Percentiles rank a stretch among this genome's conserved stretches.
These are phyloP conservation scores for Tolypocladium endophyticum DNA, from an alignment of 2,329 filamentous ascomycete species.

Conservation along the genomic window DNA sequence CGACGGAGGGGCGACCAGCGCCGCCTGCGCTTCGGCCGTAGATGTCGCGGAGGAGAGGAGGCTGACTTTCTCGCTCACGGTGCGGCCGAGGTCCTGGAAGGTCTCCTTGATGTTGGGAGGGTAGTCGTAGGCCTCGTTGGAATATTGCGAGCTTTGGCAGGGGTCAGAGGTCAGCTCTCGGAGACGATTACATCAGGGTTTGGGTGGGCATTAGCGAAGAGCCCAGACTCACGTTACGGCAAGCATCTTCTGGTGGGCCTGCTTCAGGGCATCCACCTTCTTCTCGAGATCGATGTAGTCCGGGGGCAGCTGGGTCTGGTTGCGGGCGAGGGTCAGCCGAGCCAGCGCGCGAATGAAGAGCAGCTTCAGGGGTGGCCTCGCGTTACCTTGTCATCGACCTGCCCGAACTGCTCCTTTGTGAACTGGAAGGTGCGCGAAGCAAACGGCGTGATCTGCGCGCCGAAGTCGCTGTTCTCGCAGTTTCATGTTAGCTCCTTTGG, in stretches of 20 bases:
- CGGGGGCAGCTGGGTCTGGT: constrained; percentile 83
- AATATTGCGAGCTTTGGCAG: constrained; percentile 71
- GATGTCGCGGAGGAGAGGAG: constrained; percentile 80
- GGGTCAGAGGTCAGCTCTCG: background rate
- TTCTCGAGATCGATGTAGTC: constrained; percentile 99
- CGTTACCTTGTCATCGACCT: constrained; percentile 80
- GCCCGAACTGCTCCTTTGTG: constrained; percentile 94
- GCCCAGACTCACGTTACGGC: constrained; percentile 72
- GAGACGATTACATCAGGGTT: background rate
- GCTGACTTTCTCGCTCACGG: constrained; percentile 87
- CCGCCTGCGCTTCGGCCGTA: constrained; percentile 87
- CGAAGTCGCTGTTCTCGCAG: constrained; percentile 39
- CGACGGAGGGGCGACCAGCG: constrained; percentile 77
- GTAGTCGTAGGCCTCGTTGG: constrained; percentile 84
- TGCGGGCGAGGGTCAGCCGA: constrained; percentile 7
- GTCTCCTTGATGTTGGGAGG: constrained; percentile 97
- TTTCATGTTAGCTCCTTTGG: constrained; percentile 8
- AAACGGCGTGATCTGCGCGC: constrained; percentile 82
- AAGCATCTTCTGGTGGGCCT: constrained; percentile 94
- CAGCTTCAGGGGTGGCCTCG: background rate
- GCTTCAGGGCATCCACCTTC: constrained; percentile 92
- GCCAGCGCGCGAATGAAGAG: background rate
- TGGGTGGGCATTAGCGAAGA: background rate
- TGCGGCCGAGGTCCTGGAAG: constrained; percentile 90
- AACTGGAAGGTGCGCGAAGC: constrained; percentile 92